A percentile compares a stretch with the other conserved stretches of the same genome.
These are phyloP conservation scores for Salix suchowensis DNA, from an alignment of 345 rosid genomes.

Conservation along the genomic window DNA sequence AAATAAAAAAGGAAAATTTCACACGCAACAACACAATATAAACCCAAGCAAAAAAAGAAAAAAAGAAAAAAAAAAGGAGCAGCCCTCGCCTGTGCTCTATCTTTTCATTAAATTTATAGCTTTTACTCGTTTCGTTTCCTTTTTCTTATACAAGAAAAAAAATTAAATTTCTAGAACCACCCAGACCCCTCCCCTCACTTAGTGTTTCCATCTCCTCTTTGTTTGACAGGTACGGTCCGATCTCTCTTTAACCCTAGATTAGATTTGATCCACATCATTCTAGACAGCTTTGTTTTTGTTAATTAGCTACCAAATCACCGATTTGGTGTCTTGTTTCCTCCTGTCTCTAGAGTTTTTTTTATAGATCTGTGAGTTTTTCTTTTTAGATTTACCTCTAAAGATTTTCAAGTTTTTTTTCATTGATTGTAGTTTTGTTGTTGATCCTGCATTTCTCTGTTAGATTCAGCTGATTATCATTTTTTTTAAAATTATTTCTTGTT, in stretches of 20 bases:
- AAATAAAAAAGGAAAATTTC: neutral
- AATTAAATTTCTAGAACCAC: constrained; percentile 16
- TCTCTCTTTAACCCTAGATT: neutral
- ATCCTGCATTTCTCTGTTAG: neutral
- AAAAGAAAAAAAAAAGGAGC: neutral
- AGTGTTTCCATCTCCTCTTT: neutral
- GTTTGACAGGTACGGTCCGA: constrained; percentile 4
- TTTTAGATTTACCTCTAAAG: constrained; percentile 11
- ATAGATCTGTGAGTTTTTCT: constrained; percentile 25
- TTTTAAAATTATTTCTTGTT: neutral
- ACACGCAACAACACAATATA: neutral
- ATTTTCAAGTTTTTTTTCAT: neutral
- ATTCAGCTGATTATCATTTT: neutral
- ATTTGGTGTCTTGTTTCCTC: neutral
- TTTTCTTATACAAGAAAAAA: neutral
- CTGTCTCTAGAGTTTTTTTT: neutral
- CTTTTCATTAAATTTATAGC: neutral
- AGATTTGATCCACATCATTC: neutral
- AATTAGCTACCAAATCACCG: neutral
- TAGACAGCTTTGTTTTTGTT: neutral
- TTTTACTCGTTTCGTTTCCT: neutral
- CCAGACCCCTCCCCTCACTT: neutral
- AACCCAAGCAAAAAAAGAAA: neutral
- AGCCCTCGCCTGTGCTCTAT: neutral
- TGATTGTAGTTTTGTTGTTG: neutral